Percentiles rank a stretch among this genome's conserved stretches.
Evolutionary conservation across 805 yeast genomes (phyloP).

Genomic region (Brettanomyces nanus): DNA sequence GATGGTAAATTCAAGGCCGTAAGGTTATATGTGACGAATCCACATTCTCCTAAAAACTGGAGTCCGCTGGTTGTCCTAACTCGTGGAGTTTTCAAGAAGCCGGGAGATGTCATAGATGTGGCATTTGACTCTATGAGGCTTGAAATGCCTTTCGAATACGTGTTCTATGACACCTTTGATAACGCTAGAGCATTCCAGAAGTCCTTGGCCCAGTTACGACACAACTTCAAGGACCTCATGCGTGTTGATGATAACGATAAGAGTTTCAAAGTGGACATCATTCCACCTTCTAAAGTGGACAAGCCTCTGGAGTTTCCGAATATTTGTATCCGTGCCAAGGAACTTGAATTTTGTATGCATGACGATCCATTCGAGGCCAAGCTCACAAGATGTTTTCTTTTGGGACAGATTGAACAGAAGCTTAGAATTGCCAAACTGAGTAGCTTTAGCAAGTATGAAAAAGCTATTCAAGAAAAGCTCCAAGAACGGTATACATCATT

Average conservation of each 20-base stretch:
- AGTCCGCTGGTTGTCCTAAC: conserved; percentile 18
- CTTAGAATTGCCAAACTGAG: conserved; percentile 42
- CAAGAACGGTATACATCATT: conserved; percentile 25
- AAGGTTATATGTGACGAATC: conserved; percentile 23
- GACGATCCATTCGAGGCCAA: conserved; percentile 88
- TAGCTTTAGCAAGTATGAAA: conserved; percentile 17
- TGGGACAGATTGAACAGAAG: conserved; percentile 61
- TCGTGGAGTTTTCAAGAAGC: conserved; percentile 8
- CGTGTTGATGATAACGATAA: conserved; percentile 11
- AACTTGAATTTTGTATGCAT: conserved; percentile 59
- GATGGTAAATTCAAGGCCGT: conserved; percentile 16
- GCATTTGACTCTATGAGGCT: conserved; percentile 21
- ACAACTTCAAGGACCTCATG: conserved; percentile 20
- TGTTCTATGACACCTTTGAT: conserved; percentile 72
- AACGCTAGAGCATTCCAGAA: conserved; percentile 69
- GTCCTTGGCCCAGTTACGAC: conserved; percentile 49
- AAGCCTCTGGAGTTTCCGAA: conserved; percentile 43
- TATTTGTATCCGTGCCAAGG: conserved; percentile 45
- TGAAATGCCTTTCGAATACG: conserved; percentile 63
- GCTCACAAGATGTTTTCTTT: conserved; percentile 52
- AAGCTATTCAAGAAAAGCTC: conserved; percentile 13
- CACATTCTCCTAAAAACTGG: conserved; percentile 21
- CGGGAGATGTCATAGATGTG: conserved; percentile 6
- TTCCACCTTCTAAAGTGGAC: conserved; percentile 27
- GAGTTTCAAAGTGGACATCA: conserved; percentile 25